Evolutionary conservation across 2,329 filamentous ascomycete species (phyloP), one percentile per base, ranked within the genome.

Genomic region (Alternaria sp.): DNA sequence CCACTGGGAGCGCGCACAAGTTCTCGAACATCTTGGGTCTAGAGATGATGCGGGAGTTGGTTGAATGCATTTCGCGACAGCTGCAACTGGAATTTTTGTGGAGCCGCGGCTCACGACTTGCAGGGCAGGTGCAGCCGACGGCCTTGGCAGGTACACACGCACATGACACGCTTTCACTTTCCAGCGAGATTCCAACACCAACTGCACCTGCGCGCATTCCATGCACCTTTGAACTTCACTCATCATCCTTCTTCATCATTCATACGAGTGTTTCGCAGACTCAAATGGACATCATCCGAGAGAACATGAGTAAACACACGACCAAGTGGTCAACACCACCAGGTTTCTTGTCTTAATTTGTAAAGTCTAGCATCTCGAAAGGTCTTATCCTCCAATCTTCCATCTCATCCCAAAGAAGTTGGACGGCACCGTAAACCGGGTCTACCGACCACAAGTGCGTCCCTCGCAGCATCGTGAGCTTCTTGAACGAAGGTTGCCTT

Each of bases 1-100:
- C 87, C 50, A 98, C 88, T 67, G 94, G 93, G 49, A 98, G 88
- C 25, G 92, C 93, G 85, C 95, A 97, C 69, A 97, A 87, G 69
- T 93, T 97, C 80, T 97, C 93, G 77, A 96, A 93, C 93, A 96
- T 96, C 74, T 67, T 56, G 19, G 56, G 36, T 43, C 11, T 47
- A 12, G 45, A 52, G 54, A 52, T 57, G 59, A 15, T 59, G 58
- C n/a, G 49, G 55, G 19, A 30, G 58, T n/a, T 32, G 49, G 19
- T 45, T 15, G 59, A 52, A 36, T 49, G 26, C 59, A 51, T 21
- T 30, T 49, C 23, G 44, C 61, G 43, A 59, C 40, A 66, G 68
- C 68, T 69, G 58, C 61, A 64, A 70, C 56, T 40, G 36, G 36
- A 69, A 70, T 74, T 76, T 74, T 68, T 67, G 69, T 70, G 72